phyloP scores from a whole-genome alignment of 108 stramenopile species.

The Aurantiochytrium sp. region DNA sequence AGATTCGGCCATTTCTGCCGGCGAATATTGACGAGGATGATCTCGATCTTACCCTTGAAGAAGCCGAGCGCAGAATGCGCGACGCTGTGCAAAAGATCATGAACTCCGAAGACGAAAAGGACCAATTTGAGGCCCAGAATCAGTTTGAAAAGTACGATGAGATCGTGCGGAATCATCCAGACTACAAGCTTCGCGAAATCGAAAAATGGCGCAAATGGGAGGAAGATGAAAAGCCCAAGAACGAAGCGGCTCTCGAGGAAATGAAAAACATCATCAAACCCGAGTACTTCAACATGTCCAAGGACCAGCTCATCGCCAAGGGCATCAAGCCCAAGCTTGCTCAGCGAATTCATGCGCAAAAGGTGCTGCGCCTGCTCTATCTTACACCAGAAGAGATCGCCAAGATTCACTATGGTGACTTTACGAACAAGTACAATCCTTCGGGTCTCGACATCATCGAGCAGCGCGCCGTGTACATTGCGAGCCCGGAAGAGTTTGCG shows the following conservation, averaged over 20 bases:
- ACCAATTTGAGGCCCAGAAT: neutral
- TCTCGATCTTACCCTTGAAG: neutral
- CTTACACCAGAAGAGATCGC: neutral
- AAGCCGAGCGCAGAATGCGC: neutral
- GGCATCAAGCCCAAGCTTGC: neutral
- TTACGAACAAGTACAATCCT: neutral
- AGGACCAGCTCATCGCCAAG: neutral
- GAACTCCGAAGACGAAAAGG: neutral
- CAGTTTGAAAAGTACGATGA: neutral
- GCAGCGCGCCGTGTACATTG: neutral
- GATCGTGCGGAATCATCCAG: constrained; percentile 1
- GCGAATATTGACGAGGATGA: neutral
- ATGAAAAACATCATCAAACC: neutral
- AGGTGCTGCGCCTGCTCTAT: neutral
- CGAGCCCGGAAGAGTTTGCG: neutral
- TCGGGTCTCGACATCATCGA: neutral
- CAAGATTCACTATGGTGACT: neutral
- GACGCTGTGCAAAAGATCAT: neutral
- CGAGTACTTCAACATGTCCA: constrained; percentile 2
- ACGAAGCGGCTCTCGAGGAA: neutral
- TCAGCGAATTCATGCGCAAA: neutral
- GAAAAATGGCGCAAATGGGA: neutral
- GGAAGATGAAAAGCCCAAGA: neutral
- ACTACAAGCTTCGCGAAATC: neutral
- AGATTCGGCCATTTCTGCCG: neutral